Evolutionary conservation across 2,329 filamentous ascomycete genomes (phyloP).

Genomic region (Dothiorella sarmentorum): DNA sequence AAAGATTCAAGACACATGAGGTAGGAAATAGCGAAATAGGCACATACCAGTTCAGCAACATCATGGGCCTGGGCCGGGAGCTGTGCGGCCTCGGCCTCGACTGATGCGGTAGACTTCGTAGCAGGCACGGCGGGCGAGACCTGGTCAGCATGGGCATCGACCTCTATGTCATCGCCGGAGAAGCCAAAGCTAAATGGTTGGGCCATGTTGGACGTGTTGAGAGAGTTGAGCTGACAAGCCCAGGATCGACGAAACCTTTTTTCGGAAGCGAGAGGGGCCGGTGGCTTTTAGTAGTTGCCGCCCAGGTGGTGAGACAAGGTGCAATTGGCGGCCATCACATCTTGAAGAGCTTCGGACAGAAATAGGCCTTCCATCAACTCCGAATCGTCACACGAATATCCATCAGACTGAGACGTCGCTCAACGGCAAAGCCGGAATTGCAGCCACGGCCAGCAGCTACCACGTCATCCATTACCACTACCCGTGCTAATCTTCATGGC

Average conservation of each 20-base stretch:
- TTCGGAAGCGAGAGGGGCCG: neutral
- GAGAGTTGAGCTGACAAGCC: neutral
- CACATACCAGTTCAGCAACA: slow-evolving; percentile 47
- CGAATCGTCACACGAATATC: too few relatives aligned
- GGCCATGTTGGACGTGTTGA: slow-evolving; percentile 7
- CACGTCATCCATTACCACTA: too few relatives aligned
- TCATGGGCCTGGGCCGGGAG: neutral
- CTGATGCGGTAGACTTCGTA: neutral
- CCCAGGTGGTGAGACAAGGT: rapidly evolving
- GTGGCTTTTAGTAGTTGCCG: neutral
- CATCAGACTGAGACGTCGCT: too few relatives aligned
- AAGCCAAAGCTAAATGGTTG: slow-evolving; percentile 55
- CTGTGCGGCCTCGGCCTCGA: neutral
- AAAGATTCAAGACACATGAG: neutral
- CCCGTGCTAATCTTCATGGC: too few relatives aligned
- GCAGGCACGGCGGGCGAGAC: slow-evolving; percentile 6
- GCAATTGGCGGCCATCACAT: too few relatives aligned
- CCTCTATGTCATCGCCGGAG: slow-evolving; percentile 56
- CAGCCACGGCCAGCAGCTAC: too few relatives aligned
- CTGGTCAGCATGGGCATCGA: slow-evolving; percentile 39
- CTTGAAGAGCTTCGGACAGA: too few relatives aligned
- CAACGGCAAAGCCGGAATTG: too few relatives aligned
- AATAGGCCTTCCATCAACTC: too few relatives aligned
- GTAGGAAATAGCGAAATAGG: neutral
- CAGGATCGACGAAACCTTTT: slow-evolving; percentile 9